Percentiles rank a stretch among this genome's conserved stretches.
Evolutionary conservation across 495 filamentous ascomycete genomes (phyloP).

Genomic region (Trichoderma parareesei): DNA sequence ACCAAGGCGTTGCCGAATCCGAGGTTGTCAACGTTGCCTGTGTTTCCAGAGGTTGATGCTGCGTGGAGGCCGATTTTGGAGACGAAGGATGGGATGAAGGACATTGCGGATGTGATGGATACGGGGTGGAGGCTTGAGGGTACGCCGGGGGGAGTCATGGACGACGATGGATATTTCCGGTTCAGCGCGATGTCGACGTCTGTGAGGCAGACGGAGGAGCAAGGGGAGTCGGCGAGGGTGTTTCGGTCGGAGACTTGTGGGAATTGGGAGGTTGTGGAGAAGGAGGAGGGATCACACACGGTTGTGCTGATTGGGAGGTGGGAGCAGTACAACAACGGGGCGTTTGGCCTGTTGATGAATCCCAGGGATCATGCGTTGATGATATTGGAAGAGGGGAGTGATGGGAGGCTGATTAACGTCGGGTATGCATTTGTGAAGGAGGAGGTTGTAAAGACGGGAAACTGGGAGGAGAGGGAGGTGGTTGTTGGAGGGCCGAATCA

Average conservation of each 20-base stretch:
- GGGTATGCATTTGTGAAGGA: not conserved
- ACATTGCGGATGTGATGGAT: not conserved
- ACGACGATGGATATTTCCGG: not conserved
- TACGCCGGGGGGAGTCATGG: not conserved
- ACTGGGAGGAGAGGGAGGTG: not conserved
- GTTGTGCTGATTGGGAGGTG: not conserved
- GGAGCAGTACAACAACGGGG: conserved; percentile 1
- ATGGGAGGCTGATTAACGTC: not conserved
- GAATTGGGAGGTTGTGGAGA: not conserved
- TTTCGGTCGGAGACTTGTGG: not conserved
- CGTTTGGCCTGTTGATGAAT: not conserved
- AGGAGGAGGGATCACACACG: not conserved
- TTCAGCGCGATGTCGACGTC: not conserved
- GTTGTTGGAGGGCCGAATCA: not conserved
- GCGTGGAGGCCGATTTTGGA: not conserved
- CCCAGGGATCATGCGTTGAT: not conserved
- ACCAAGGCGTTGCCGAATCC: not conserved
- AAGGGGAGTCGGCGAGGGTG: not conserved
- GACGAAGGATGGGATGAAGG: not conserved
- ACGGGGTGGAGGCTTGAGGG: not conserved
- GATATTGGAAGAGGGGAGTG: not conserved
- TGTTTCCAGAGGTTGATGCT: not conserved
- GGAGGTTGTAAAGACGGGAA: not conserved
- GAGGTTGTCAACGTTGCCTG: not conserved
- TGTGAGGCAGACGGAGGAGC: not conserved